Evolutionary conservation across 163 green algal species (phyloP).

Genomic region (Chlamydomonas reinhardtii): DNA sequence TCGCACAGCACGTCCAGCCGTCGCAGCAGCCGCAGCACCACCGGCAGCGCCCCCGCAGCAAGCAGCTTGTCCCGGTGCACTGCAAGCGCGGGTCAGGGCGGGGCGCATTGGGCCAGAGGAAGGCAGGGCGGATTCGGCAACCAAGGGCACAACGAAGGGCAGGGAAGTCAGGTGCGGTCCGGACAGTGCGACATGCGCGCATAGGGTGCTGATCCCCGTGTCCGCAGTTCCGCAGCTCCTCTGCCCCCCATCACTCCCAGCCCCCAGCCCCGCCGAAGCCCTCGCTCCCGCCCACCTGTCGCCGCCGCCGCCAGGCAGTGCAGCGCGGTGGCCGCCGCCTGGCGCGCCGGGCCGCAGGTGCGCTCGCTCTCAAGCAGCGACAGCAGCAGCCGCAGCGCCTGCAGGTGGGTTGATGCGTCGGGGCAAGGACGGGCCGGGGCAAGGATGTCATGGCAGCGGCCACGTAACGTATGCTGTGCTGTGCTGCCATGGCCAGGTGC

Average conservation of each 20-base stretch:
- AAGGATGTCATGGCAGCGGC: no score
- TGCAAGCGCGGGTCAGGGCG: background rate
- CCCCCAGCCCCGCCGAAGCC: background rate
- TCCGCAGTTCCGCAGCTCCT: no score
- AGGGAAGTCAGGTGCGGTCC: no score
- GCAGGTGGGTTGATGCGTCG: background rate
- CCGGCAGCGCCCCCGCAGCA: constrained; percentile 32
- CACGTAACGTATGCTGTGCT: no score
- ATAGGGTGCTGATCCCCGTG: no score
- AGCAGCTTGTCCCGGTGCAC: constrained; percentile 47
- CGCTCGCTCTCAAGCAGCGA: constrained; percentile 12
- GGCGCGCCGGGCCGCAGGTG: constrained; percentile 7
- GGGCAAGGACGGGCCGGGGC: no score
- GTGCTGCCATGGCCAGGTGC: no score
- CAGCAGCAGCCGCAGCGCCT: constrained; percentile 42
- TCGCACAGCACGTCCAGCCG: constrained; percentile 32
- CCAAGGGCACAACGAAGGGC: no score
- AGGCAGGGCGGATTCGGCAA: no score
- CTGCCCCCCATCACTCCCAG: background rate
- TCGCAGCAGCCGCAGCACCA: constrained; percentile 29
- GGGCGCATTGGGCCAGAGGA: no score
- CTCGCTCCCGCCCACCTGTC: background rate
- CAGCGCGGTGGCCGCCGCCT: constrained; percentile 26
- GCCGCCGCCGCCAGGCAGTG: constrained; percentile 30
- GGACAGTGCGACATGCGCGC: no score